Base-by-base conservation (phyloP, 2,329 filamentous ascomycete genomes). In the Penicillium sp. region DNA sequence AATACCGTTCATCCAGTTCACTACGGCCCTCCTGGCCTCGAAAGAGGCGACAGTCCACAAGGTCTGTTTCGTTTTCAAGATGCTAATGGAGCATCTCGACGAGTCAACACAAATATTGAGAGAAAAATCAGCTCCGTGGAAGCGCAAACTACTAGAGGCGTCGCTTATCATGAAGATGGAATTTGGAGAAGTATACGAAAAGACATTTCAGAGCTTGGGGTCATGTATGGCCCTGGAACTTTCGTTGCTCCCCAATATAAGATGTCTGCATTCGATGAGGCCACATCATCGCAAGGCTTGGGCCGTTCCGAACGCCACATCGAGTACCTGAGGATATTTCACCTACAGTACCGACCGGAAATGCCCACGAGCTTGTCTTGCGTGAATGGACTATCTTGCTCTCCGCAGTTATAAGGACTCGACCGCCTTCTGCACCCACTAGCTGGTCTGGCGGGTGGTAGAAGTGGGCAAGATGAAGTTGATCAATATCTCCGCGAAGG, bases 331-430 rank as follows among this genome's bases (percentile, higher is more conserved):
- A 47, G 14, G 44, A 47, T 38, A 6, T 47, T 47, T 47, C 44
- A 47, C 14, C 14, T 47, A 47, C 21, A 47, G 21, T 47, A 47
- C 14, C 44, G 44, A 27, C 44, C 44, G 44, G 1, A 47, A 47
- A 47, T 47, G 32, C 44, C 44, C 5, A 46, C 43, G 43, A 47
- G 44, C 44, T 47, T 47, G 32, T 47, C 32, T 47, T 47, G 21
- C 9, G 18, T 47, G 1, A 36, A 47, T 47, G 44, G 44, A 47
- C 11, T 47, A 18, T 47, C 44, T 36, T 27, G 44, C 2, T 47
- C 44, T 16, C 44, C 44, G 18, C 44, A 47, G 1, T 36, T 47
- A 31, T 47, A 38, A 13, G 44, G 13, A 6, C 44, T 22, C 5
- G 43, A 47, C 31, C 44, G 31, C 18, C 11, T 38, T 47, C 18